phyloP scores from a whole-genome alignment of 345 rosid genomes.

The Populus alba region DNA sequence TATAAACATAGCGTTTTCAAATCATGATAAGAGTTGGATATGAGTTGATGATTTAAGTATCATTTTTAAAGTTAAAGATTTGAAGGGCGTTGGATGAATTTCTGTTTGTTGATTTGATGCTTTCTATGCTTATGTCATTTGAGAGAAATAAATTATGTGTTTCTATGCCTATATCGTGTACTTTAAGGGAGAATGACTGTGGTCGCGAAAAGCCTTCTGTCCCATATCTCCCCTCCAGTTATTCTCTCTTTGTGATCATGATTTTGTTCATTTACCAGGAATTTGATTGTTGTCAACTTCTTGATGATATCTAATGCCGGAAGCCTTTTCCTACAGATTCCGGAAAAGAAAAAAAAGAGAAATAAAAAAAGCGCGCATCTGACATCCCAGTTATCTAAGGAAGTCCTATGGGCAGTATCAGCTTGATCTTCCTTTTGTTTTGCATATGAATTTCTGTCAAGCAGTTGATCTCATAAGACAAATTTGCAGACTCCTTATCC shows the following conservation, averaged over 20 bases:
- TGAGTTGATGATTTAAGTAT: no score
- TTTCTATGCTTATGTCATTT: not conserved
- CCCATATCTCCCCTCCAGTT: not conserved
- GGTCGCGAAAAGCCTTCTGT: not conserved
- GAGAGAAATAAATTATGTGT: not conserved
- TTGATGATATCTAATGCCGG: conserved; percentile 16
- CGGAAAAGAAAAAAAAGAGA: conserved; percentile 29
- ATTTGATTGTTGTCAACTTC: not conserved
- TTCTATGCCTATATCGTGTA: not conserved
- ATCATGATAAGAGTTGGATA: no score
- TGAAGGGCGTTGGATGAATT: no score
- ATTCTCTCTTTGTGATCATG: not conserved
- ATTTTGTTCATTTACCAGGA: not conserved
- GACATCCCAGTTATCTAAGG: conserved; percentile 5
- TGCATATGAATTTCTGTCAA: conserved; percentile 14
- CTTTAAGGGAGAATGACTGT: not conserved
- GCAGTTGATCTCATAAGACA: not conserved
- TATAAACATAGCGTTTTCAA: no score
- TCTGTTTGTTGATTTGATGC: no score
- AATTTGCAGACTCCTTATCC: not conserved
- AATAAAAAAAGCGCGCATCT: conserved; percentile 26
- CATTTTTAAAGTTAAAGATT: no score
- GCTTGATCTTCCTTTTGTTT: not conserved
- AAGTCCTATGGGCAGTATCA: conserved; percentile 15
- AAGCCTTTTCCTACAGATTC: not conserved